A percentile compares a stretch with the other conserved stretches of the same genome.
Conservation (phyloP, 192 early-diverging fungal genomes). For the Backusella psychrophila region DNA sequence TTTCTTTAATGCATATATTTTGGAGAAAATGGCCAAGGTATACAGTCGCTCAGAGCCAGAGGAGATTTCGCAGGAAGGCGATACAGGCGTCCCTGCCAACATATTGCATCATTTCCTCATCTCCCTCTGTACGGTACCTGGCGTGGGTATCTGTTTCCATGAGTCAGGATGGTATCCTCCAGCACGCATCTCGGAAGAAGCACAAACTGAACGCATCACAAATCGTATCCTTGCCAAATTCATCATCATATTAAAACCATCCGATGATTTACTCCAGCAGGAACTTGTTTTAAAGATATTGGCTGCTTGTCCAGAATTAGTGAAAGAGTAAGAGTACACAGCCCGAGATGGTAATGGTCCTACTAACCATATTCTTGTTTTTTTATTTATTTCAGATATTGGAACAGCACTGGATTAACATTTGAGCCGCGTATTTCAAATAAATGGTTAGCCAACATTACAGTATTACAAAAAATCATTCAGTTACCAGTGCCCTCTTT, state of each 20-base stretch:
- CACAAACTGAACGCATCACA: slow-evolving; percentile 41
- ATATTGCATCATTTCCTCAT: slow-evolving; percentile 70
- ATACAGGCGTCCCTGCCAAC: slow-evolving; percentile 44
- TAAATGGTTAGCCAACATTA: slow-evolving; percentile 78
- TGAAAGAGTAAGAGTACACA: slow-evolving; percentile 55
- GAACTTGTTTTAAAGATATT: slow-evolving; percentile 64
- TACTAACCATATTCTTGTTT: slow-evolving; percentile 11
- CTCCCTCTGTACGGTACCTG: slow-evolving; percentile 69
- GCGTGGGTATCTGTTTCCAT: slow-evolving; percentile 69
- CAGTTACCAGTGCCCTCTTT: slow-evolving; percentile 62
- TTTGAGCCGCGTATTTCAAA: slow-evolving; percentile 71
- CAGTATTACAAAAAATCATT: slow-evolving; percentile 68
- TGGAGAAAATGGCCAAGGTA: slow-evolving; percentile 62
- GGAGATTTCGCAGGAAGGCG: slow-evolving; percentile 27
- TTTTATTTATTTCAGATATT: slow-evolving; percentile 55
- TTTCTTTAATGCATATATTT: slow-evolving; percentile 71
- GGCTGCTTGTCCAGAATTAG: slow-evolving; percentile 68
- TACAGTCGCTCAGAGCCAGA: slow-evolving; percentile 52
- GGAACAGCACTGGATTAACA: slow-evolving; percentile 55
- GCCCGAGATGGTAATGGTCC: background rate
- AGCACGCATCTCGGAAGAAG: slow-evolving; percentile 24
- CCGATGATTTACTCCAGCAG: slow-evolving; percentile 65
- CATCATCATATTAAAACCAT: slow-evolving; percentile 54
- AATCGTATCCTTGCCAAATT: slow-evolving; percentile 60
- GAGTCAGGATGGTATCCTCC: slow-evolving; percentile 78